These are phyloP conservation scores for Cytospora chrysosperma DNA, from an alignment of 2,329 filamentous ascomycete species.

Conservation along the genomic window DNA sequence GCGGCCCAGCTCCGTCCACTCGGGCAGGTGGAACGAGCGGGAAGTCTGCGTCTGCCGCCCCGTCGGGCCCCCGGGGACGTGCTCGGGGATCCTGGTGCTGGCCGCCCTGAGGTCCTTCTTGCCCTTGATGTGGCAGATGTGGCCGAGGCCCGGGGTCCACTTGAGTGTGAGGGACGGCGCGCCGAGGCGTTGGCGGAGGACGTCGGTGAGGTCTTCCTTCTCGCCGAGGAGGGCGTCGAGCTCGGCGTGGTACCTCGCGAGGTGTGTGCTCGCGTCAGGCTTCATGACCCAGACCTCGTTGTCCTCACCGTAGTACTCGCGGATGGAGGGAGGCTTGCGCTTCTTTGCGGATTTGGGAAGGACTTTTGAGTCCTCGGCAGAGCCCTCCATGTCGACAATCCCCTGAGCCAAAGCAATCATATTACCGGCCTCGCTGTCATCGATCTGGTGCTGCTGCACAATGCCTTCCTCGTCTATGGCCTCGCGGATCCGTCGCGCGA, in stretches of 20 bases:
- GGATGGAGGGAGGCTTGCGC: constrained; percentile 46
- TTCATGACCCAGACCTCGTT: constrained; percentile 65
- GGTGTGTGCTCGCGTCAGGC: constrained; percentile 62
- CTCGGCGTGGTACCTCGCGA: constrained; percentile 66
- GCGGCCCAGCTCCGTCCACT: constrained; percentile 81
- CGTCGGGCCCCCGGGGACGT: neutral
- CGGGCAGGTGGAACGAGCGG: constrained; percentile 75
- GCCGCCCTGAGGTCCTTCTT: constrained; percentile 60
- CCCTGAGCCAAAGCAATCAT: constrained; percentile 73
- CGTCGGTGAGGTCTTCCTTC: constrained; percentile 59
- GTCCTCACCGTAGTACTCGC: constrained; percentile 60
- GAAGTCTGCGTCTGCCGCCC: constrained; percentile 73
- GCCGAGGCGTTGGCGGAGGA: constrained; percentile 60
- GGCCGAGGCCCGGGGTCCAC: constrained; percentile 83
- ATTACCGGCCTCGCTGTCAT: constrained; percentile 69
- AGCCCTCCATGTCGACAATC: constrained; percentile 65
- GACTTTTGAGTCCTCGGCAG: constrained; percentile 52
- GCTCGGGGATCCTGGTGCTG: constrained; percentile 37
- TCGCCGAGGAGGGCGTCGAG: constrained; percentile 60
- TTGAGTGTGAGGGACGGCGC: constrained; percentile 71
- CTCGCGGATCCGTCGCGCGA: constrained; percentile 69
- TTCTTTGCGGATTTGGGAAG: constrained; percentile 52
- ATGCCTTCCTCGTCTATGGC: constrained; percentile 93
- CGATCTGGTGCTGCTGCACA: constrained; percentile 72
- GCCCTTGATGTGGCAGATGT: constrained; percentile 87